Evolutionary conservation across 176 grass and related monocot genomes (phyloP).

Genomic region (Rhynchospora pubera): DNA sequence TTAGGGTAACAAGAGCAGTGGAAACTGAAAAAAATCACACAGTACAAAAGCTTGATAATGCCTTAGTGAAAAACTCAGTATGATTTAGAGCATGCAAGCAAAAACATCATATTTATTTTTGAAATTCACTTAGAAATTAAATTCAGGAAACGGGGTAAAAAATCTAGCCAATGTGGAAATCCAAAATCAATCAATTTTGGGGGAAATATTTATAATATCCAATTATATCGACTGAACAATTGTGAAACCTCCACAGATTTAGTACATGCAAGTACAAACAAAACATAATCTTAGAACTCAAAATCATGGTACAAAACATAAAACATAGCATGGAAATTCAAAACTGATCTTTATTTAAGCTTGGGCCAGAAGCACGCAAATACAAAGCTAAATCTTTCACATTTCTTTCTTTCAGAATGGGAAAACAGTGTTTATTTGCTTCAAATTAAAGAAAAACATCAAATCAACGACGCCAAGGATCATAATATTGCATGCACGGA

Average conservation of each 20-base stretch:
- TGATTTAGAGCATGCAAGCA: conserved; percentile 5
- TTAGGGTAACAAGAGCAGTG: conserved; percentile 13
- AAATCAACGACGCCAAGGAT: conserved; percentile 7
- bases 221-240: not conserved
- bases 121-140: conserved; percentile 11
- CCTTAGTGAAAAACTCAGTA: not conserved
- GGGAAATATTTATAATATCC: not conserved
- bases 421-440: not conserved
- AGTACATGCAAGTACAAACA: conserved; percentile 15
- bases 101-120: not conserved
- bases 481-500: conserved; percentile 23
- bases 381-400: conserved; percentile 19
- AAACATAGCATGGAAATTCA: not conserved
- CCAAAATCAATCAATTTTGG: not conserved
- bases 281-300: not conserved
- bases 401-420: not conserved
- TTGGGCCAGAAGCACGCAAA: not conserved
- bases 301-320: conserved; percentile 2
- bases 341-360: conserved; percentile 8
- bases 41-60: not conserved
- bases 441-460: not conserved
- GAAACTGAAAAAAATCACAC: not conserved
- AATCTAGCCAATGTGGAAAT: conserved; percentile 2
- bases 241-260: conserved; percentile 1
- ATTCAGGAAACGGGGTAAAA: not conserved